Evolutionary conservation across 176 grass and related monocot species (phyloP).

Genomic region (Phragmites australis): DNA sequence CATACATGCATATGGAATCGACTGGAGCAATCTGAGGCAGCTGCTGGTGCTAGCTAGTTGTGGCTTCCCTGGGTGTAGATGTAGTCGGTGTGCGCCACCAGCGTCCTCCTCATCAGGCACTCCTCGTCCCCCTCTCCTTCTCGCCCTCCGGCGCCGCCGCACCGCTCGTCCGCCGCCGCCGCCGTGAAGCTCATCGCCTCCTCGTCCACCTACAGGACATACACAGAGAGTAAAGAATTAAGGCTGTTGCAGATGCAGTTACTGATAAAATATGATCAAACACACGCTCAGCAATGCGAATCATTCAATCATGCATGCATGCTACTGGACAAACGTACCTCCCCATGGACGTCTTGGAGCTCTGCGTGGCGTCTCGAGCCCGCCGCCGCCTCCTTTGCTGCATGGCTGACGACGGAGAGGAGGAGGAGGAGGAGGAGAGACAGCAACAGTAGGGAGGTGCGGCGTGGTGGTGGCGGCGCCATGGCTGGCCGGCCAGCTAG

Average conservation of each 20-base stretch:
- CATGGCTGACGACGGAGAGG: background rate
- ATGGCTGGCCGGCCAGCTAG: background rate
- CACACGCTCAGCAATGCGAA: too few species aligned
- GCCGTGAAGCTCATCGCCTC: conserved; percentile 12
- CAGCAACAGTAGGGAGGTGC: background rate
- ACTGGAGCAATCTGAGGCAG: background rate
- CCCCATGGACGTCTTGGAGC: background rate
- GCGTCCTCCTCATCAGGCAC: conserved; percentile 62
- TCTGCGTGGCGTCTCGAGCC: background rate
- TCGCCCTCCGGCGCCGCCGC: background rate
- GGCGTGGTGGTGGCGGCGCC: background rate
- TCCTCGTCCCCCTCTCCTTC: conserved; percentile 22
- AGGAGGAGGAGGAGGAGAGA: conserved; percentile 1
- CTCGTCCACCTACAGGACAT: background rate
- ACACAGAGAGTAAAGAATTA: background rate
- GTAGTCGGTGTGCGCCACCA: conserved; percentile 61
- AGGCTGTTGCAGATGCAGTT: too few species aligned
- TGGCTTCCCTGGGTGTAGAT: conserved; percentile 64
- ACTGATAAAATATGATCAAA: too few species aligned
- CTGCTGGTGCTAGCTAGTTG: background rate
- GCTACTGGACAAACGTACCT: too few species aligned
- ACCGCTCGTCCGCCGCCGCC: background rate
- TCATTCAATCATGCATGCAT: background rate
- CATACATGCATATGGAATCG: background rate
- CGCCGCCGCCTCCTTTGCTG: background rate